Conservation (phyloP, 176 grass and related monocot genomes). For the Cenchrus fungigraminus region DNA sequence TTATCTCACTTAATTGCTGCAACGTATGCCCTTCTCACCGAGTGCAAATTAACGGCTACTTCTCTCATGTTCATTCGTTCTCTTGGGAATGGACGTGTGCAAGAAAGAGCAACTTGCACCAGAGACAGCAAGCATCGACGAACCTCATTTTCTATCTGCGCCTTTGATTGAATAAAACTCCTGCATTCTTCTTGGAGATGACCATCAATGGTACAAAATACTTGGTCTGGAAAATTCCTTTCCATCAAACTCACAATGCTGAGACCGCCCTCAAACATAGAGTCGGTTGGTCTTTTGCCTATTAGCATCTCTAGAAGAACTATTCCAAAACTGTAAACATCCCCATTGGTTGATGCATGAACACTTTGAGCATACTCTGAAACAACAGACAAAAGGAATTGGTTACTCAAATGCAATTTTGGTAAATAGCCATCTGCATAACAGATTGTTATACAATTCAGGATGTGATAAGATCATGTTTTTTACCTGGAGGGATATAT, state of each 20-base stretch:
- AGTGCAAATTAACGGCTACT: background rate
- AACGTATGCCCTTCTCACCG: background rate
- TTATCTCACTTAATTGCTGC: background rate
- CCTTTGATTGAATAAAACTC: background rate
- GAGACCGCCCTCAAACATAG: background rate
- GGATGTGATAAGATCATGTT: too few species aligned
- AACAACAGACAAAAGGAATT: background rate
- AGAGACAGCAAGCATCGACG: background rate
- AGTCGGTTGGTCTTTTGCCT: background rate
- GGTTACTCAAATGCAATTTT: background rate
- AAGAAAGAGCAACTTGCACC: conserved; percentile 5
- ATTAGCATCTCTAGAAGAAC: conserved; percentile 1
- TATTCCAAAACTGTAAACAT: conserved; percentile 23
- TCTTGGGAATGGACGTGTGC: background rate
- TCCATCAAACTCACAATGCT: background rate
- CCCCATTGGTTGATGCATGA: background rate
- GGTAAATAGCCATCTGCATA: background rate
- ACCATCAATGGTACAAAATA: background rate
- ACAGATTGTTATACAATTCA: too few species aligned
- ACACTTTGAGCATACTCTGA: background rate
- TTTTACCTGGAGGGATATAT: conserved; percentile 63
- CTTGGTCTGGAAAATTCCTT: background rate
- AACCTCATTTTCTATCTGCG: background rate
- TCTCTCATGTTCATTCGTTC: background rate
- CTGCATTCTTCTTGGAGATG: background rate